Percentiles rank a stretch among this genome's conserved stretches.
phyloP scores from a whole-genome alignment of 2,329 filamentous ascomycete genomes.

The Fusarium protoensiforme region DNA sequence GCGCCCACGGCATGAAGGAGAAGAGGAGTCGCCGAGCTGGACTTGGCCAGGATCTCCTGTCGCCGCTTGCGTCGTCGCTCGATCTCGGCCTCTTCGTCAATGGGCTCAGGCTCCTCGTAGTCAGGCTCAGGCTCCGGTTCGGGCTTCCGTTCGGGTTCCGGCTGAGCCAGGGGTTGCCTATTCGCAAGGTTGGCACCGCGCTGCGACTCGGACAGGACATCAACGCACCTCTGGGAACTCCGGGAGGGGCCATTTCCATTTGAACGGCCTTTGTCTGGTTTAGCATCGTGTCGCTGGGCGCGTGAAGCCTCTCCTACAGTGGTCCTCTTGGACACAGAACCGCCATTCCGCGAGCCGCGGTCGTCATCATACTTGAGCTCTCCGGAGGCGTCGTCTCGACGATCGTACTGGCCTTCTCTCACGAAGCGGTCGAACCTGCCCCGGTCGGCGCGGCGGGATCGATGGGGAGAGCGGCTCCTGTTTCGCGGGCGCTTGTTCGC shows the following conservation, averaged over 20 bases:
- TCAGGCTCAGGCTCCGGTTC: conserved; percentile 46
- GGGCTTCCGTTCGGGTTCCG: conserved; percentile 23
- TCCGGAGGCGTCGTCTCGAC: conserved; percentile 32
- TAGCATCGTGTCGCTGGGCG: conserved; percentile 72
- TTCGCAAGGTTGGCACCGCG: conserved; percentile 15
- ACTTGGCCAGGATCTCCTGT: conserved; percentile 87
- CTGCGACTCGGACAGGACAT: neutral
- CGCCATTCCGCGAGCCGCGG: conserved; percentile 55
- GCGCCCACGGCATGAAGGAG: conserved; percentile 79
- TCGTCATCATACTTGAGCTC: conserved; percentile 58
- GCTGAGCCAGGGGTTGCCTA: conserved; percentile 31
- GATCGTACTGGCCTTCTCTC: conserved; percentile 44
- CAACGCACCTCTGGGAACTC: conserved; percentile 34
- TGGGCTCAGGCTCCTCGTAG: conserved; percentile 65
- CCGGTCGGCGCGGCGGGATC: conserved; percentile 51
- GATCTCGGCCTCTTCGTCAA: conserved; percentile 85
- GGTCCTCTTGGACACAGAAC: conserved; percentile 73
- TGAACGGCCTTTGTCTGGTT: conserved; percentile 67
- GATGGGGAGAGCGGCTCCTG: conserved; percentile 63
- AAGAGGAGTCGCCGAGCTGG: conserved; percentile 78
- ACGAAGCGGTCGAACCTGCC: conserved; percentile 49
- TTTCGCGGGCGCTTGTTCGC: conserved; percentile 66
- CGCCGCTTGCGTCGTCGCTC: conserved; percentile 86
- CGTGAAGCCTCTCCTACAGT: conserved; percentile 68
- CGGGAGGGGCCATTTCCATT: conserved; percentile 34